Conservation (phyloP, 805 yeast species). For the Lachancea lanzarotensis region DNA sequence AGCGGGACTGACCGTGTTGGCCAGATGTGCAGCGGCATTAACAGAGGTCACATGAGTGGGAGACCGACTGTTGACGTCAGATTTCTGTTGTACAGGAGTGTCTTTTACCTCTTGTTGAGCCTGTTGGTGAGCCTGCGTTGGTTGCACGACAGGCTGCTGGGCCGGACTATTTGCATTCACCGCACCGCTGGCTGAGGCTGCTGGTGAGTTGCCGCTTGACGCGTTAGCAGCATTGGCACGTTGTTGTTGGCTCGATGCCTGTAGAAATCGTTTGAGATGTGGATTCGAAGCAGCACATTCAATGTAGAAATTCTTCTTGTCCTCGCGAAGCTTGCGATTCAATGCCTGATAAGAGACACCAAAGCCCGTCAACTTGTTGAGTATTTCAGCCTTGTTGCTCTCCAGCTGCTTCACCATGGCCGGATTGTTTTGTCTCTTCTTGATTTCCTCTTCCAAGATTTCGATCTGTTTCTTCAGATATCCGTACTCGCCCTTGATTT, state of each 20-base stretch:
- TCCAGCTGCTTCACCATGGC: conserved; percentile 24
- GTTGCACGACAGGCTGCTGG: conserved; percentile 13
- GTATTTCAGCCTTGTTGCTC: conserved; percentile 23
- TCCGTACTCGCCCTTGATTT: conserved; percentile 27
- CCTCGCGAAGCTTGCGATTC: conserved; percentile 26
- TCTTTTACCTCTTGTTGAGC: conserved; percentile 8
- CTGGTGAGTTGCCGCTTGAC: conserved; percentile 12
- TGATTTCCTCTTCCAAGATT: conserved; percentile 25
- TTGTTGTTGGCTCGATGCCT: conserved; percentile 25
- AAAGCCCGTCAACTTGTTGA: conserved; percentile 22
- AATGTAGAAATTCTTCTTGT: conserved; percentile 28
- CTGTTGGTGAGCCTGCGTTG: conserved; percentile 8
- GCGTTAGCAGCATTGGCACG: conserved; percentile 11
- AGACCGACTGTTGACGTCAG: conserved; percentile 17
- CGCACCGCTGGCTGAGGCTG: conserved; percentile 14
- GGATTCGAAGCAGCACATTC: conserved; percentile 33
- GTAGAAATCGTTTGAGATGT: conserved; percentile 26
- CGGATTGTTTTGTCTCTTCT: conserved; percentile 20
- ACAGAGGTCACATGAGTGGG: conserved; percentile 40
- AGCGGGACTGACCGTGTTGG: conserved; percentile 21
- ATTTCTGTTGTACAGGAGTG: conserved; percentile 13
- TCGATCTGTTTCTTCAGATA: conserved; percentile 29
- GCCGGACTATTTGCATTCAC: conserved; percentile 13
- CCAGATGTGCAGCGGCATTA: conserved; percentile 44
- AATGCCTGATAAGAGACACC: conserved; percentile 23